phyloP scores from a whole-genome alignment of 129 eudicot species.

The Smallanthus sonchifolius region DNA sequence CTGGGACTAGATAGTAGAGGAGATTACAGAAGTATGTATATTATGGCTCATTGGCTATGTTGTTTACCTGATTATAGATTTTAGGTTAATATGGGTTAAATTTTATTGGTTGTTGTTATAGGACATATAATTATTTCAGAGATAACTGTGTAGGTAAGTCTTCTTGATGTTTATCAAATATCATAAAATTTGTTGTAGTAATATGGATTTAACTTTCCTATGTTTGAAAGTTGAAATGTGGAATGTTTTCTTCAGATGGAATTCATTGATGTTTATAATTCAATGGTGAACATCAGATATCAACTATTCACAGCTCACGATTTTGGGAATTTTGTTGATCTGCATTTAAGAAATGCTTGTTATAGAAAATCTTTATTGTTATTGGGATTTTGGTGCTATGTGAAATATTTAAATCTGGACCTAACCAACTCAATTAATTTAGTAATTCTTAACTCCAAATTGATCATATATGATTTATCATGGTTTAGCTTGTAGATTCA shows the following conservation, averaged over 20 bases:
- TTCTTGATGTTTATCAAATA: neutral
- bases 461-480: neutral
- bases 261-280: neutral
- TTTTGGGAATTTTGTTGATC: neutral
- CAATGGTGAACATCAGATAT: neutral
- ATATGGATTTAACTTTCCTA: too few species aligned
- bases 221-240: neutral
- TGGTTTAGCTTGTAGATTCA: constrained; percentile 7
- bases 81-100: neutral
- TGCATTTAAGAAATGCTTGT: neutral
- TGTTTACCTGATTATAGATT: neutral
- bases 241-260: neutral
- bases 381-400: neutral
- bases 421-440: neutral
- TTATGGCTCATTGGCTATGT: neutral
- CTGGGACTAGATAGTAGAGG: neutral
- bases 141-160: neutral
- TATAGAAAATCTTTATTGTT: neutral
- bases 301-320: neutral
- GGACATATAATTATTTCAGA: neutral
- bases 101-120: neutral
- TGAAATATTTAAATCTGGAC: neutral
- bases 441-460: neutral
- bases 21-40: neutral
- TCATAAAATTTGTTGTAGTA: neutral